Evolutionary conservation across 805 yeast species (phyloP), one percentile per base, ranked within the genome.

Genomic region (Yarrowia sp.): DNA sequence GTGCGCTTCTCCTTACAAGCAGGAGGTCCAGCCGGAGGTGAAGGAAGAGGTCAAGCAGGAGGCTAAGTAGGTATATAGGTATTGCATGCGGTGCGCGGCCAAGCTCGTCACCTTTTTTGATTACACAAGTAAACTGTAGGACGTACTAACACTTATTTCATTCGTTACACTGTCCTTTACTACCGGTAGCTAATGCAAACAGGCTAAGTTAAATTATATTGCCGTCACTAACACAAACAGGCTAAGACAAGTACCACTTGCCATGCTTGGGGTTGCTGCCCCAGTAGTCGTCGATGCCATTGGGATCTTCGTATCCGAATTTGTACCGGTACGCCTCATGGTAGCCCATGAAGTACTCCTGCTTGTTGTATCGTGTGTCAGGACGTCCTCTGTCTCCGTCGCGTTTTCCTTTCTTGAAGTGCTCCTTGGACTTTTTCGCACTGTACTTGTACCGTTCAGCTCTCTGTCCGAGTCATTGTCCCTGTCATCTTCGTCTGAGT

Each of bases 1-100:
- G 73, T 90, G 96, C 75, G 99, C 99, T 2, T 91, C 90, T 71
- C 96, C 97, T 12, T 88, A 55, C 21, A 55, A 38, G 16, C 51
- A 44, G 51, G 33, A 44, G 33, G 46, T 41, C 19, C 14, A 22
- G 29, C 2, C 18, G 2, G 35, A 44, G 35, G n/a, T n/a, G n/a
- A n/a, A n/a, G n/a, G n/a, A n/a, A n/a, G 35, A 35, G 39, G 39
- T 27, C n/a, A 27, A 27, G 25, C 12, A 29, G 51, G 51, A 27
- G 35, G 16, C 8, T 3, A 29, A 44, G 25, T n/a, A 44, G 49
- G 21, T 27, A 27, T 44, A 44, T 25, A 44, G 35, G 51, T 41
- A 44, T 44, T 44, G 51, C 51, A 44, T 42, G 27, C 19, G 41
- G 41, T 18, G 41, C n/a, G n/a, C n/a, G n/a, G n/a, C n/a, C n/a